These are phyloP conservation scores for Microdochium paspali DNA, from an alignment of 2,329 filamentous ascomycete species.

Conservation along the genomic window DNA sequence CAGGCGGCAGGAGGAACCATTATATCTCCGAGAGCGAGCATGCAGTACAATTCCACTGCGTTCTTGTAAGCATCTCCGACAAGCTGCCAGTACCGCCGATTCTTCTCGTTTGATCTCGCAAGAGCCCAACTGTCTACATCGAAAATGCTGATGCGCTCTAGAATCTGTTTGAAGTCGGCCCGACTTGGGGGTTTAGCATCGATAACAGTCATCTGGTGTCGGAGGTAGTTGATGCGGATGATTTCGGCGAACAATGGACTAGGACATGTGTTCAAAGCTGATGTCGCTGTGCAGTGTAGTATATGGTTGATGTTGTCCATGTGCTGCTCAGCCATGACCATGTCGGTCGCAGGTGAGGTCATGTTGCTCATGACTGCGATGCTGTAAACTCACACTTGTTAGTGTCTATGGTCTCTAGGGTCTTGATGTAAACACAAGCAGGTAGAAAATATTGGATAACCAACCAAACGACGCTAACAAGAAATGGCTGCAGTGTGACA, in stretches of 20 bases:
- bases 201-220: slow-evolving; percentile 7
- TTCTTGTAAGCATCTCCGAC: slow-evolving; percentile 19
- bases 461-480: slow-evolving; percentile 13
- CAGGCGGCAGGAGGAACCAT: slow-evolving; percentile 15
- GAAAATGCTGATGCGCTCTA: slow-evolving; percentile 18
- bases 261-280: slow-evolving; percentile 19
- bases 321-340: slow-evolving; percentile 13
- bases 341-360: slow-evolving; percentile 21
- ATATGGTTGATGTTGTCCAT: slow-evolving; percentile 14
- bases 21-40: slow-evolving; percentile 23
- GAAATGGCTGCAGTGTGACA: slow-evolving; percentile 11
- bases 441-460: slow-evolving; percentile 6
- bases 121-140: slow-evolving; percentile 17
- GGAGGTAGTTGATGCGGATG: slow-evolving; percentile 24
- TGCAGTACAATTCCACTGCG: slow-evolving; percentile 23
- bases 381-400: slow-evolving; percentile 10
- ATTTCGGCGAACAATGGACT: slow-evolving; percentile 20
- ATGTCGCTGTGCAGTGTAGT: slow-evolving; percentile 6
- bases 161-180: too few relatives aligned
- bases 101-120: slow-evolving; percentile 11
- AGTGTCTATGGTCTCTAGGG: too few relatives aligned
- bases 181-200: too few relatives aligned
- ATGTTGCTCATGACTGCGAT: slow-evolving; percentile 23
- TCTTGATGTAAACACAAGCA: too few relatives aligned
- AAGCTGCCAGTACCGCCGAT: slow-evolving; percentile 15